Evolutionary conservation across 2,329 filamentous ascomycete genomes (phyloP), one percentile per base, ranked within the genome.

Genomic region (Colletotrichum neosansevieriae): DNA sequence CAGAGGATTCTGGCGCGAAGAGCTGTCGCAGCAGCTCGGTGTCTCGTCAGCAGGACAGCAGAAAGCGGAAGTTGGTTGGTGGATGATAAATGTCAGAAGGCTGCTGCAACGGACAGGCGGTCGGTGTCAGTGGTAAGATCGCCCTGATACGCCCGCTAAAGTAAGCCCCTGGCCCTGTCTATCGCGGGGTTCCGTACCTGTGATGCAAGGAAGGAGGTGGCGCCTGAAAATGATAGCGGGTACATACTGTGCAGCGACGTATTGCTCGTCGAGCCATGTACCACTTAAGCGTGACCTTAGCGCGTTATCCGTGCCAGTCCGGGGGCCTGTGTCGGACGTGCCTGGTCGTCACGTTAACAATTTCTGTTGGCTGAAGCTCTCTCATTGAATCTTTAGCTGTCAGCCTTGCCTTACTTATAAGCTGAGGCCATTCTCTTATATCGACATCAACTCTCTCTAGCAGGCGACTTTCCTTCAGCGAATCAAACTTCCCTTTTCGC

Each of bases 61-160:
- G 49, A 42, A 32, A 56, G 34, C 21, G 54, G 42, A 56, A 66
- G 54, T 54, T 56, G 66, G 66, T 66, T 65, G 61, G 61, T 60
- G 13, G 61, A 42, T 51, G 45, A 38, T 58, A 21, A 21, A 58
- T 58, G 47, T 58, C 49, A 38, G 38, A 32, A 3, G 29, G 21
- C 45, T 58, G 36, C 44, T 57, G 19, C 34, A 21, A 63, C 24
- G 63, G 44, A 42, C 51, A 44, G 36, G 44, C 53, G 29, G 47
- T 49, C 47, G 60, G 60, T 68, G 29, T 29, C 32, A 58, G 54
- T 29, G 60, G 65, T 69, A 40, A 49, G 62, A 66, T 66, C 56
- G 61, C 66, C 66, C 66, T 66, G 54, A 42, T 69, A 61, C 61
- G 29, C 61, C 66, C 66, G 49, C 66, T 69, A 69, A 60, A 66